These are phyloP conservation scores for Nannochloropsis granulata DNA, from an alignment of 108 stramenopile species.

Conservation along the genomic window DNA sequence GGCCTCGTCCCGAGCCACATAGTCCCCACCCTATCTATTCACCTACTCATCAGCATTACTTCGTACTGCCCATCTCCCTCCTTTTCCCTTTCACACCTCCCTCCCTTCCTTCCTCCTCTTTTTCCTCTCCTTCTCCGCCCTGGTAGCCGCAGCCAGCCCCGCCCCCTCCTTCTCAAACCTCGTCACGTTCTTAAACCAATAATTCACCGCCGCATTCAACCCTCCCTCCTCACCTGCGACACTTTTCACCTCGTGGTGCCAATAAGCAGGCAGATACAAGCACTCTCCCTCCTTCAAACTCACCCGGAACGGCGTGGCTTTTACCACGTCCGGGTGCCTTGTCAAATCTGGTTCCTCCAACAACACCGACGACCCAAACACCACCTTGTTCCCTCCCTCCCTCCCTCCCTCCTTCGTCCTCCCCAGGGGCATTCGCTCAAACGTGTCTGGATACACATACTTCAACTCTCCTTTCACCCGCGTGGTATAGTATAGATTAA, in stretches of 20 bases:
- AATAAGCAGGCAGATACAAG: slow-evolving; percentile 31
- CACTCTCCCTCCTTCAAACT: slow-evolving; percentile 15
- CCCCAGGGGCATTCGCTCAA: neutral
- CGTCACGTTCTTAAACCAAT: slow-evolving; percentile 31
- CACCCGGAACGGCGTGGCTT: slow-evolving; percentile 13
- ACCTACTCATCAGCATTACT: too few relatives aligned
- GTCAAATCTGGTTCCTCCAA: slow-evolving; percentile 9
- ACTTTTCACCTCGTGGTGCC: slow-evolving; percentile 31
- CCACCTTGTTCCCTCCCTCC: slow-evolving; percentile 3
- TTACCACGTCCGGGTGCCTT: neutral
- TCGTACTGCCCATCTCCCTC: neutral
- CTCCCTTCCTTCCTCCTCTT: neutral
- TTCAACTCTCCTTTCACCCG: slow-evolving; percentile 22
- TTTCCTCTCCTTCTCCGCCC: neutral
- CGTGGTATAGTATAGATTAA: slow-evolving; percentile 23
- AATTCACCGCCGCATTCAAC: slow-evolving; percentile 33
- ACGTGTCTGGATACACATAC: slow-evolving; percentile 19
- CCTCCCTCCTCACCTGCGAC: neutral
- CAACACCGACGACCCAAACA: slow-evolving; percentile 19
- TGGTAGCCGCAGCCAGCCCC: neutral
- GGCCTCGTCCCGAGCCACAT: neutral
- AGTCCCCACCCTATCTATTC: too few relatives aligned
- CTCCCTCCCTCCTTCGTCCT: neutral
- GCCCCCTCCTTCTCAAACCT: slow-evolving; percentile 10
- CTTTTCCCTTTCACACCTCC: neutral